Percentiles rank a stretch among this genome's conserved stretches.
phyloP scores from a whole-genome alignment of 768 basidiomycete genomes.

The Phaeotremella fagi region DNA sequence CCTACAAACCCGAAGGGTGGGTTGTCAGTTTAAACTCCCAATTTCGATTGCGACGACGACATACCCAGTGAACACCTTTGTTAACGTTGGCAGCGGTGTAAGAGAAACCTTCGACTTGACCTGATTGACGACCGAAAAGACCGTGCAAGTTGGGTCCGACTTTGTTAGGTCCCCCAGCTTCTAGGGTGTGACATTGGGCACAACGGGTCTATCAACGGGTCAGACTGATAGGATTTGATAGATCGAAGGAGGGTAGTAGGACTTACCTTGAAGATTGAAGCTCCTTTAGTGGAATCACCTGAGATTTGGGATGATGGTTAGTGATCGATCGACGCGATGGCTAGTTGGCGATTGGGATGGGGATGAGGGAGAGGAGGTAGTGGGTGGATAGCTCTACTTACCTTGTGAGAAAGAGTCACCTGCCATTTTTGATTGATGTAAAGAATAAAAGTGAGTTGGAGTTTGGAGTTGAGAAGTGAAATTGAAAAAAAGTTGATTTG shows the following conservation, averaged over 20 bases:
- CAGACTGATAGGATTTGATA: background rate
- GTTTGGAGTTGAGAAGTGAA: background rate
- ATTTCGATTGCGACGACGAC: background rate
- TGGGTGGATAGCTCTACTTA: constrained; percentile 9
- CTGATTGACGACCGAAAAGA: constrained; percentile 63
- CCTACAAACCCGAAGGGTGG: no score
- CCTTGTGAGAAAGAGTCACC: constrained; percentile 11
- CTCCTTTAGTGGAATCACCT: constrained; percentile 88
- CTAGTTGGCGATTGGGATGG: background rate
- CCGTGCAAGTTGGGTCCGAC: constrained; percentile 96
- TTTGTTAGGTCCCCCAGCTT: constrained; percentile 44
- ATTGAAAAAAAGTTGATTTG: background rate
- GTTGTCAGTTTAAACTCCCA: background rate
- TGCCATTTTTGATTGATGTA: constrained; percentile 15
- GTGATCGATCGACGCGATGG: background rate
- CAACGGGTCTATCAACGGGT: constrained; percentile 40
- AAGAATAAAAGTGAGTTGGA: no score
- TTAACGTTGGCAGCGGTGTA: constrained; percentile 94
- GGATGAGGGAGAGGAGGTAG: no score
- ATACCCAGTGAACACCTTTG: constrained; percentile 78
- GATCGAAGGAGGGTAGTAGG: background rate
- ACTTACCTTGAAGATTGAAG: constrained; percentile 91
- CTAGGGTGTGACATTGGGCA: constrained; percentile 79
- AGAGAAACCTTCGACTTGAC: constrained; percentile 75
- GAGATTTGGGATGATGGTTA: constrained; percentile 9